phyloP scores from a whole-genome alignment of 2,329 filamentous ascomycete species.

The Myriosclerotinia duriaeana region DNA sequence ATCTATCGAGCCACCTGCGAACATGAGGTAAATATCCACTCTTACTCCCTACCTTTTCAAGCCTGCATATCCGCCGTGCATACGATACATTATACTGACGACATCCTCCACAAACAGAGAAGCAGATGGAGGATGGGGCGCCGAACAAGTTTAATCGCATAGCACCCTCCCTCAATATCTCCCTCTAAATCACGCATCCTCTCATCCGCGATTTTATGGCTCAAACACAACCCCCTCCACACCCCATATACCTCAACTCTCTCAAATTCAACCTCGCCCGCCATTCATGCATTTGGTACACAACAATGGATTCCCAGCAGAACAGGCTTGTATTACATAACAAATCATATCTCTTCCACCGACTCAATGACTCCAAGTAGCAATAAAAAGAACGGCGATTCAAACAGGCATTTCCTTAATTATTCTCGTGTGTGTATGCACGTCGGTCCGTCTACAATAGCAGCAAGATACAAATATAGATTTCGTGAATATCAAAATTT shows the following conservation, averaged over 20 bases:
- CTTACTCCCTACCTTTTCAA: not conserved
- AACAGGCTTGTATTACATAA: slow-evolving; percentile 19
- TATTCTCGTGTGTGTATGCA: not conserved
- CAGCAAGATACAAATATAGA: not conserved
- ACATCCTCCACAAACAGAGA: slow-evolving; percentile 44
- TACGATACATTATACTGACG: not conserved
- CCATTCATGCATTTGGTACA: slow-evolving; percentile 1
- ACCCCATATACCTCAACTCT: not conserved
- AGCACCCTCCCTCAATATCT: not conserved
- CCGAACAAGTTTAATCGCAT: slow-evolving; percentile 38
- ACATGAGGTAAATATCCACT: slow-evolving; percentile 46
- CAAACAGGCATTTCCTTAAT: not conserved
- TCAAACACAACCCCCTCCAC: not conserved
- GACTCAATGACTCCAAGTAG: slow-evolving; percentile 3
- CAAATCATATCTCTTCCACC: not conserved
- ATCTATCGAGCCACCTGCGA: slow-evolving; percentile 65
- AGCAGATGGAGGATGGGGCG: slow-evolving; percentile 40
- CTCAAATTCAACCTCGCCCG: not conserved
- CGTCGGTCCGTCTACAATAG: not conserved
- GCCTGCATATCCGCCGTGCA: too few relatives aligned
- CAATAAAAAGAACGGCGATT: not conserved
- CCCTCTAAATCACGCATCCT: not conserved
- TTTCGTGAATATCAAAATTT: not conserved
- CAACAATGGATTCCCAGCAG: not conserved
- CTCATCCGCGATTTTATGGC: not conserved